Conservation (phyloP, 2,329 filamentous ascomycete genomes). For the Fusarium piperis region DNA sequence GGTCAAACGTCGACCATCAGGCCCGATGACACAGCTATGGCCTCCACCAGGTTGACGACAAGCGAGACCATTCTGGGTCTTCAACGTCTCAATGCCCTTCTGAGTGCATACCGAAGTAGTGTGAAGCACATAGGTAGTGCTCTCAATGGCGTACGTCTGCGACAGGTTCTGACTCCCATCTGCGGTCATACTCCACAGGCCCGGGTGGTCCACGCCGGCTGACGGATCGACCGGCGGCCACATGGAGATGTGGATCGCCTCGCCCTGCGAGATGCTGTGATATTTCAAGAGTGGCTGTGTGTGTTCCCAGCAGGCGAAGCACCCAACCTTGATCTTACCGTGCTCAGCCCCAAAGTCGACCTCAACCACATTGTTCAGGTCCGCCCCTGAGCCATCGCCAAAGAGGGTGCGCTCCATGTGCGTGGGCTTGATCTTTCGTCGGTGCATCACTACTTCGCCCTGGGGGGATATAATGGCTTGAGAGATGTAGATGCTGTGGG, state of each 20-base stretch:
- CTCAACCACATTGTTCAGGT: slow-evolving; percentile 53
- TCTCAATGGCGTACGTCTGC: slow-evolving; percentile 66
- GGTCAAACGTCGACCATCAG: slow-evolving; percentile 36
- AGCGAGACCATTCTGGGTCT: slow-evolving; percentile 49
- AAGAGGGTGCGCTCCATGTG: slow-evolving; percentile 63
- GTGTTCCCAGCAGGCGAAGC: slow-evolving; percentile 62
- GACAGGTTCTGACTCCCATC: slow-evolving; percentile 56
- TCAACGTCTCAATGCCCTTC: slow-evolving; percentile 53
- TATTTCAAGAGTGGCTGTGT: slow-evolving; percentile 61
- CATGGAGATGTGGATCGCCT: slow-evolving; percentile 58
- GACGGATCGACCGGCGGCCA: slow-evolving; percentile 53
- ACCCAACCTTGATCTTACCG: slow-evolving; percentile 51
- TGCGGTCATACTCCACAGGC: slow-evolving; percentile 45
- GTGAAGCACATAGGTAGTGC: slow-evolving; percentile 61
- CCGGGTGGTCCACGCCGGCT: slow-evolving; percentile 31
- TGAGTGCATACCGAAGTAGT: slow-evolving; percentile 48
- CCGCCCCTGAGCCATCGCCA: slow-evolving; percentile 54
- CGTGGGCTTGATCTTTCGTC: slow-evolving; percentile 63
- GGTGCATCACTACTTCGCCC: slow-evolving; percentile 52
- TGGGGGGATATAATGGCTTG: slow-evolving; percentile 55
- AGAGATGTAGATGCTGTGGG: slow-evolving; percentile 53
- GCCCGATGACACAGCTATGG: slow-evolving; percentile 34
- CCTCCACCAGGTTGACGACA: slow-evolving; percentile 36
- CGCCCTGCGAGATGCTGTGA: slow-evolving; percentile 54
- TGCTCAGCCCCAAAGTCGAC: slow-evolving; percentile 46